These are phyloP conservation scores for Rhynchosporium secalis DNA, from an alignment of 2,329 filamentous ascomycete species.

Conservation along the genomic window DNA sequence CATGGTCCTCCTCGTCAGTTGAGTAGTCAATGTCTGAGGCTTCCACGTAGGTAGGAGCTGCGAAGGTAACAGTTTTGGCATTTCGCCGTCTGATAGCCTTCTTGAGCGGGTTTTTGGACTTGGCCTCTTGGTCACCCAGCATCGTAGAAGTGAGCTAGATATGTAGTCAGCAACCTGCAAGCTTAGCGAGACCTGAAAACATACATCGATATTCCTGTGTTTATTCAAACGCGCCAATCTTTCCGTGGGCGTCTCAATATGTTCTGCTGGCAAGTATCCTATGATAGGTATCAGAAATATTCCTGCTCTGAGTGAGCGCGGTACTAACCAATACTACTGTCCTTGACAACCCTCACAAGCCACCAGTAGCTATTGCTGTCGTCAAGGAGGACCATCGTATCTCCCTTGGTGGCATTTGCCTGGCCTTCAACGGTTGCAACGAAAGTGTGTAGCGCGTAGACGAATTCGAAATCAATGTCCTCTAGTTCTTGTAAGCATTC, in stretches of 20 bases:
- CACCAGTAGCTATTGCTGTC: slow-evolving; percentile 99
- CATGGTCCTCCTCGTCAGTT: slow-evolving; percentile 62
- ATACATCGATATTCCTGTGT: slow-evolving; percentile 94
- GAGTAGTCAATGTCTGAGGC: slow-evolving; percentile 71
- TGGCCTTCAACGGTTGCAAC: slow-evolving; percentile 97
- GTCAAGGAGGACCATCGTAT: slow-evolving; percentile 97
- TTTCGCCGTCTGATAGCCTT: slow-evolving; percentile 71
- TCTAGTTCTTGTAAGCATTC: slow-evolving; percentile 91
- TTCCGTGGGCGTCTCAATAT: slow-evolving; percentile 97
- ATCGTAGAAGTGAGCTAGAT: slow-evolving; percentile 66
- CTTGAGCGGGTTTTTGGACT: slow-evolving; percentile 71
- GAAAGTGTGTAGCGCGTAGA: slow-evolving; percentile 97
- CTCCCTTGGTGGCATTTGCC: slow-evolving; percentile 96
- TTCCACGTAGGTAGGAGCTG: slow-evolving; percentile 70
- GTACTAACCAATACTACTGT: slow-evolving; percentile 79
- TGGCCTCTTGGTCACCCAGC: slow-evolving; percentile 69
- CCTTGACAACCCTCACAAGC: slow-evolving; percentile 95
- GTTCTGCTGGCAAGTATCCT: slow-evolving; percentile 96
- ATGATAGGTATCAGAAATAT: slow-evolving; percentile 7
- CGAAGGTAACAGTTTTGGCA: slow-evolving; percentile 70
- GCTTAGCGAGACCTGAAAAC: slow-evolving; percentile 38
- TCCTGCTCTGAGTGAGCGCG: neutral
- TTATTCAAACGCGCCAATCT: slow-evolving; percentile 92
- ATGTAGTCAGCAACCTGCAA: slow-evolving; percentile 19
- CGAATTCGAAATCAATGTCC: slow-evolving; percentile 99